Base-by-base conservation (phyloP, 768 basidiomycete genomes). In the Auricularia cornea region DNA sequence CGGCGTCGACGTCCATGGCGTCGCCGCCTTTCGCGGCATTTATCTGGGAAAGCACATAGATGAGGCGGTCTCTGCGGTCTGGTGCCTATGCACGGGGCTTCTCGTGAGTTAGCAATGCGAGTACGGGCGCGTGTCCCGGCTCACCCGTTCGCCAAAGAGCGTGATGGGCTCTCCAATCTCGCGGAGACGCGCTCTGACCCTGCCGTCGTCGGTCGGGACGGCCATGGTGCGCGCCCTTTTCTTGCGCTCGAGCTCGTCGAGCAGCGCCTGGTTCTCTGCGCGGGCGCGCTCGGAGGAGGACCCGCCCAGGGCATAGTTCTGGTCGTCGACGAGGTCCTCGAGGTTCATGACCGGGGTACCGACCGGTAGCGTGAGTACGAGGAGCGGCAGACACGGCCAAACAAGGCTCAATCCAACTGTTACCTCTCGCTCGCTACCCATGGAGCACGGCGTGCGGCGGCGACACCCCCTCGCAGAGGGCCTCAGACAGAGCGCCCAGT, bases 121-220 rank as follows among this genome's bases (percentile, higher is more conserved):
- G 28, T 52, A 6, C 28, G 32, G 35, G 30, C 57, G n/a, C 64
- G 59, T 60, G 32, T 48, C 54, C 51, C 2, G n/a, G 84, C 92
- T 74, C 71, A 97, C 94, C 64, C 94, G 87, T 83, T 98, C 97
- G 66, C 95, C 97, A 69, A 98, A 99, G 30, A 98, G 81, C 4
- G 95, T 98, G 70, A 98, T 95, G 41, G 97, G 97, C 73, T 99
- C 93, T 41, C 93, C 95, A 68, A 97, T 87, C 76, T 96, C 93
- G 63, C 97, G 81, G 64, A 99, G 80, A 63, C 92, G 82, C 41
- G 88, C 86, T 72, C 89, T 90, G 70, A 99, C 97, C 67, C 90
- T 88, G 70, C 85, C 89, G 75, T 98, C 97, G 75, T 98, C 96
- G 6, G 97, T 99, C 8, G 97, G 97, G 11, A 98, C 94, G 6